Evolutionary conservation across 768 basidiomycete species (phyloP), one percentile per base, ranked within the genome.

Genomic region (Leccinum arenicola): DNA sequence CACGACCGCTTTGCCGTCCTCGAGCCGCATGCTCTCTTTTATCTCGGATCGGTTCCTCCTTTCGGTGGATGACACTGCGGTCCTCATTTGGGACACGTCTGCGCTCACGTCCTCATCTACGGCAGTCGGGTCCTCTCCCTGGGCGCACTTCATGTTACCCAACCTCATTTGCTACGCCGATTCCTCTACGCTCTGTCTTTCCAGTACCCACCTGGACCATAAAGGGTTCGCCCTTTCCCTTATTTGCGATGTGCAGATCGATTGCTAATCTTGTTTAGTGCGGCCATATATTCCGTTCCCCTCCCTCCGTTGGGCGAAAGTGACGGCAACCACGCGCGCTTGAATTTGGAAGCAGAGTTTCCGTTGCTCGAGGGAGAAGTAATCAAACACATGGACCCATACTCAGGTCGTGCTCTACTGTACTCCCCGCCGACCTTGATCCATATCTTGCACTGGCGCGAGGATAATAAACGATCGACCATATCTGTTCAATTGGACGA

Each of bases 391-490:
- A 70, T 84, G 40, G 72, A 78, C 8, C 70, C 75, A 0, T 21
- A 35, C 9, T 61, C 66, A 6, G 60, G 72, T n/a, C 68, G 76
- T 25, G 62, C 76, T 29, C 70, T 74, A 5, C 67, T 77, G 6
- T 38, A 55, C 50, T 71, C 73, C 0, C 69, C 62, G 19, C 64
- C 72, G 6, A 66, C 67, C 19, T 58, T 60, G 4, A 64, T 82
- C 23, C 72, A 76, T 40, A 49, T 82, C 35, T 19, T 80, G n/a
- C 70, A 76, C 45, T 81, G 79, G 77, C 62, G 66, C 3, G 65
- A 72, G 1, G 63, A 56, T 3, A 59, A 65, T 12, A 59, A 53
- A 21, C 67, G 64, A n/a, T 65, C 62, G 9, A 61, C 55, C 1
- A 63, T 77, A 12, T 36, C 67, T n/a, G 59, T 70, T 43, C 56